Percentiles rank a stretch among this genome's conserved stretches.
Conservation (phyloP, 306 rosid genomes). For the Cyclanthera cordifolia region DNA sequence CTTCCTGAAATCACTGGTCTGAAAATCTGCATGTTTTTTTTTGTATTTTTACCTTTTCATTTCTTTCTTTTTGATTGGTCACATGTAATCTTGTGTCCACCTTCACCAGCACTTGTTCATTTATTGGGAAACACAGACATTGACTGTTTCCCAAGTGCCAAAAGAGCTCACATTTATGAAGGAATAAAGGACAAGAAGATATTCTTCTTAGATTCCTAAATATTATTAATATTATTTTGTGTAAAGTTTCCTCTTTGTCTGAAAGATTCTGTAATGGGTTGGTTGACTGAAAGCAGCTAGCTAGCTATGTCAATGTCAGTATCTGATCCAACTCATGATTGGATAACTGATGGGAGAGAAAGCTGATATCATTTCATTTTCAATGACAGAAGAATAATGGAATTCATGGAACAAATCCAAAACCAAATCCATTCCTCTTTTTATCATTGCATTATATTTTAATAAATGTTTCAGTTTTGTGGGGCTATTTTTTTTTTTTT, state of each 20-base stretch:
- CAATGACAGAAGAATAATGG: slow-evolving; percentile 7
- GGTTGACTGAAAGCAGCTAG: slow-evolving; percentile 8
- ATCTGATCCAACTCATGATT: slow-evolving; percentile 22
- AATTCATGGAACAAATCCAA: background rate
- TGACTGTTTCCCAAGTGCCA: slow-evolving; percentile 19
- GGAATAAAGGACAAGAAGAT: slow-evolving; percentile 28
- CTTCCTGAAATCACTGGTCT: background rate
- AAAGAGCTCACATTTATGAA: slow-evolving; percentile 2
- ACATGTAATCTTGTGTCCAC: slow-evolving; percentile 4
- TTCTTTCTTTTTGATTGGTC: slow-evolving; percentile 9
- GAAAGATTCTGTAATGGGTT: background rate
- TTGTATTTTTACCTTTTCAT: slow-evolving; percentile 8
- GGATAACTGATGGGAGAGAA: slow-evolving; percentile 19
- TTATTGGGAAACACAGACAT: slow-evolving; percentile 17
- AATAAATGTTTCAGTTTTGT: slow-evolving; percentile 4
- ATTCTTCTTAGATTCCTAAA: slow-evolving; percentile 9
- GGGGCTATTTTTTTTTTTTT: slow-evolving; percentile 1
- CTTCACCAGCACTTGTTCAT: background rate
- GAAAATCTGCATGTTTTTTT: too few species aligned
- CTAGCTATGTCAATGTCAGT: slow-evolving; percentile 15
- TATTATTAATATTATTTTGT: slow-evolving; percentile 1
- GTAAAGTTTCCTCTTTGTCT: background rate
- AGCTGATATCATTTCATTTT: slow-evolving; percentile 5
- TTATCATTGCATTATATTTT: background rate
- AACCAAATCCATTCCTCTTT: background rate